Evolutionary conservation across 768 basidiomycete species (phyloP), one percentile per base, ranked within the genome.

Genomic region (Mycena vulgaris): DNA sequence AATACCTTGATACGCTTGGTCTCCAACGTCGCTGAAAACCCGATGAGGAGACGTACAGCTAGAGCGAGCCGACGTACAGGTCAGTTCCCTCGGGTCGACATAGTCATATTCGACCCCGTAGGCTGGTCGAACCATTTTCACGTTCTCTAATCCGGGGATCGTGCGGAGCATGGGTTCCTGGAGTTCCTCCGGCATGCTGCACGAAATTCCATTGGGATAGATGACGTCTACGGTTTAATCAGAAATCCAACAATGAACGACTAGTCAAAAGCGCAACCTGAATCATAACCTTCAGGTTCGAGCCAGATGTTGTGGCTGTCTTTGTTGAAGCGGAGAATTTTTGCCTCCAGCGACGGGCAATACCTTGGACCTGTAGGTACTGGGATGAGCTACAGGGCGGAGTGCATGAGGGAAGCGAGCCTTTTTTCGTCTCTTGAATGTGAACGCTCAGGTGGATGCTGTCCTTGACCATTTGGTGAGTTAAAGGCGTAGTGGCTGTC

Each of bases 101-200:
- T 95, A 91, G 76, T 97, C 96, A 72, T 97, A 97, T 78, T 97
- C 95, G 35, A 97, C 95, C 3, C 96, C 96, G 81, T 97, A 97
- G 0, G 95, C 96, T 1, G 95, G 95, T 73, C 87, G 83, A 5
- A 94, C 87, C 86, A 97, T 93, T 75, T 92, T 89, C 31, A 92
- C 96, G 30, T 92, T 90, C 80, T 96, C 94, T 30, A 97, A 82
- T 0, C 96, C 96, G 1, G 90, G 91, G 42, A 97, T 90, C 0
- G 95, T 95, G 16, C 92, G 90, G 82, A 97, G 89, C 89, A 97
- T 90, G 6, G 86, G 78, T 74, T 94, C 91, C 78, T 97, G 96
- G 0, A 93, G 80, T 66, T 97, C 96, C 78, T 93, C 93, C 0
- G 96, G 94, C 74, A 97, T 86, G 64, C 94, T 95, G 76, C 93